Evolutionary conservation across 31 red algal species (phyloP).

Genomic region (Odonthalia washingtoniensis): DNA sequence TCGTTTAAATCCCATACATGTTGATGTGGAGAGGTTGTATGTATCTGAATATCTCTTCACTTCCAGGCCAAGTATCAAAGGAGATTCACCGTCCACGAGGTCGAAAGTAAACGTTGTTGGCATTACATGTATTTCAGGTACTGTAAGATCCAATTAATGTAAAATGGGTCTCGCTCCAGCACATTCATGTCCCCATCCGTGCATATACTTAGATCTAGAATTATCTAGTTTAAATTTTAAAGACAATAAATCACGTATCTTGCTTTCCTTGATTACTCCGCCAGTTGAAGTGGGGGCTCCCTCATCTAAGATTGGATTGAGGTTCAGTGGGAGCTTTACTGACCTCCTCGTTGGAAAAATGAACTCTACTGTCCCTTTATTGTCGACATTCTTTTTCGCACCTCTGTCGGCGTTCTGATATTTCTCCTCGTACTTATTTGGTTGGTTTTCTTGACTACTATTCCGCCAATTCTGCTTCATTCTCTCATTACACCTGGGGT

Average conservation of each 20-base stretch:
- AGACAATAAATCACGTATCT: neutral
- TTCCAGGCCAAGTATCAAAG: conserved; percentile 9
- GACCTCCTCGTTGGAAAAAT: conserved; percentile 51
- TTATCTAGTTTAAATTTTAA: conserved; percentile 20
- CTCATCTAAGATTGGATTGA: conserved; percentile 44
- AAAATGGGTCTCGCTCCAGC: conserved; percentile 26
- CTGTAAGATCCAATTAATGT: conserved; percentile 29
- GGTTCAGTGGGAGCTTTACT: conserved; percentile 23
- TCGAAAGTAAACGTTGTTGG: conserved; percentile 28
- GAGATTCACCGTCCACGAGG: conserved; percentile 18
- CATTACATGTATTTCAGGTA: neutral
- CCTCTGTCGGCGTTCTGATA: too few relatives aligned
- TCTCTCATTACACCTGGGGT: too few relatives aligned
- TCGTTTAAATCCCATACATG: neutral
- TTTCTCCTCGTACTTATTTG: too few relatives aligned
- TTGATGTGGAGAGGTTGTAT: neutral
- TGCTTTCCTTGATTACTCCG: conserved; percentile 16
- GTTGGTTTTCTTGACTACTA: too few relatives aligned
- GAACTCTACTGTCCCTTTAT: conserved; percentile 44
- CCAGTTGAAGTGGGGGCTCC: conserved; percentile 49
- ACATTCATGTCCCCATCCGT: conserved; percentile 52
- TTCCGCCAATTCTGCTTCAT: too few relatives aligned
- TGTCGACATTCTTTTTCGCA: neutral
- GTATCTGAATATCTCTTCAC: conserved; percentile 8
- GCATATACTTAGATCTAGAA: conserved; percentile 12